Conservation (phyloP, 768 basidiomycete genomes). For the Boletus pseudopeckii region DNA sequence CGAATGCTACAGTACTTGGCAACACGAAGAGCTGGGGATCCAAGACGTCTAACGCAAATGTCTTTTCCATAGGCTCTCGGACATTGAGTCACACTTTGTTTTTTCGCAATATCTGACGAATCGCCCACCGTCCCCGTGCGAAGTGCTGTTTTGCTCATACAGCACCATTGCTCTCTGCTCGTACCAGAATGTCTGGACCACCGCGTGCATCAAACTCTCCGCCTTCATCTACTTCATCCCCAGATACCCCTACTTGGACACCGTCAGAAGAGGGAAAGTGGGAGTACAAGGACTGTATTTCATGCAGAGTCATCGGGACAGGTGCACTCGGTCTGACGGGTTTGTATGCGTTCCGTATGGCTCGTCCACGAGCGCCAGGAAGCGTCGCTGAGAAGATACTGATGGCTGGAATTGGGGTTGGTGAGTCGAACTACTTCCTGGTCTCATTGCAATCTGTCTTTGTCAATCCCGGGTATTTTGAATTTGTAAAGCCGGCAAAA, state of each 20-base stretch:
- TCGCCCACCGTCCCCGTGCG: neutral
- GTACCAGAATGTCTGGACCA: slow-evolving; percentile 16
- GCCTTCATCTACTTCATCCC: neutral
- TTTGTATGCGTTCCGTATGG: slow-evolving; percentile 62
- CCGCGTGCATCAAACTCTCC: slow-evolving; percentile 12
- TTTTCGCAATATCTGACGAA: neutral
- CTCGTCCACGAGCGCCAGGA: slow-evolving; percentile 61
- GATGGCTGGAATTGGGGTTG: slow-evolving; percentile 59
- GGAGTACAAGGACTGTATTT: slow-evolving; percentile 53
- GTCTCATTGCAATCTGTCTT: neutral
- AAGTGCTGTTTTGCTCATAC: neutral
- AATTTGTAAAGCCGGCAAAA: neutral
- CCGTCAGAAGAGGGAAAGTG: slow-evolving; percentile 5
- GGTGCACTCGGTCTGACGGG: slow-evolving; percentile 61
- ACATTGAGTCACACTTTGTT: neutral
- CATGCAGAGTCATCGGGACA: slow-evolving; percentile 67
- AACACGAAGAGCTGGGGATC: neutral
- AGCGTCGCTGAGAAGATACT: slow-evolving; percentile 57
- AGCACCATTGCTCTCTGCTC: neutral
- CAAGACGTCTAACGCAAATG: neutral
- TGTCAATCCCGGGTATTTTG: neutral
- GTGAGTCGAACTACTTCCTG: slow-evolving; percentile 34
- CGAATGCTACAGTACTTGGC: neutral
- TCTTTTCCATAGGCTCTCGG: neutral
- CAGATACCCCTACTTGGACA: neutral